Percentiles rank a stretch among this genome's conserved stretches.
These are phyloP conservation scores for Jacaranda copaia DNA, from an alignment of 257 asterid genomes.

Conservation along the genomic window DNA sequence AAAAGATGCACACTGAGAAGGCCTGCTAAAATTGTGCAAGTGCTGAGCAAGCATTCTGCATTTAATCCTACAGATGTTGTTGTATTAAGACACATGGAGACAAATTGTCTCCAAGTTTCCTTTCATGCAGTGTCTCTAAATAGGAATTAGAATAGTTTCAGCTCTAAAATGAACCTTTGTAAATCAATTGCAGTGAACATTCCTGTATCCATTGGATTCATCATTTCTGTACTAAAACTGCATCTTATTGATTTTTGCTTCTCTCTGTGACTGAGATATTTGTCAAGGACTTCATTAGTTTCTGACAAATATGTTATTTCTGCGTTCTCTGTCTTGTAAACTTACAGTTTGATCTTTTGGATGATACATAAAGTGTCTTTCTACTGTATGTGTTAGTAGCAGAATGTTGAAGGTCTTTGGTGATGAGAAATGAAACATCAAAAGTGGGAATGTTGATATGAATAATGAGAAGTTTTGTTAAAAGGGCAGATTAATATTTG, in stretches of 20 bases:
- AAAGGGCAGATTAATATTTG: too few species aligned
- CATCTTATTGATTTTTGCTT: neutral
- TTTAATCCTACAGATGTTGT: slow-evolving; percentile 22
- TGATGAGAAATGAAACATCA: too few species aligned
- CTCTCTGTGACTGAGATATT: neutral
- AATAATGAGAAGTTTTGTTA: too few species aligned
- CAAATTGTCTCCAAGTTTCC: too few species aligned
- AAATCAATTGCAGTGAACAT: slow-evolving; percentile 14
- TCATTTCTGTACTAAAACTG: neutral
- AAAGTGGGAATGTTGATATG: too few species aligned
- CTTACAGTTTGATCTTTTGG: too few species aligned
- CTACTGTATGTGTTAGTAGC: too few species aligned
- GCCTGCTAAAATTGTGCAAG: slow-evolving; percentile 50
- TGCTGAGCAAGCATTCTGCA: neutral
- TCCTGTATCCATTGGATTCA: slow-evolving; percentile 12
- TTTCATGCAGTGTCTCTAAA: neutral
- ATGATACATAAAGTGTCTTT: too few species aligned
- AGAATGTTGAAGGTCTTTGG: too few species aligned
- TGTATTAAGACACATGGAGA: slow-evolving; percentile 18
- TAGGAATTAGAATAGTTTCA: slow-evolving; percentile 26
- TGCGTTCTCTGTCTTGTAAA: too few species aligned
- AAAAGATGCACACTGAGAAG: slow-evolving; percentile 42
- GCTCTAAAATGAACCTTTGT: slow-evolving; percentile 28
- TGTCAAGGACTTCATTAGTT: neutral
- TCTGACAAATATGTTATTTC: too few species aligned